Conservation (phyloP, 2,329 filamentous ascomycete species). For the Verticillium albo-atrum region DNA sequence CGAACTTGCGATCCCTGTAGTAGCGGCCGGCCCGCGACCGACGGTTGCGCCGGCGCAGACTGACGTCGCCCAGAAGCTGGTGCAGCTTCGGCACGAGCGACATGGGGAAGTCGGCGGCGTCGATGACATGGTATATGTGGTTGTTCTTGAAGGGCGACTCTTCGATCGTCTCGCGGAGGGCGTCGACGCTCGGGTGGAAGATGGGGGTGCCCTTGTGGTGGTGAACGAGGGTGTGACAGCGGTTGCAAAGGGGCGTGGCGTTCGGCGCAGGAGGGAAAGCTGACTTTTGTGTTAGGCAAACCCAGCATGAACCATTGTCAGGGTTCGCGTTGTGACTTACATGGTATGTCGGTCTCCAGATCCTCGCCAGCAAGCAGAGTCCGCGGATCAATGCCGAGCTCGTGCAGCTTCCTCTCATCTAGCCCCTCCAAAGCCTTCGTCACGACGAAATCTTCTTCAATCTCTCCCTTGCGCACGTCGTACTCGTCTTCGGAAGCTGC, state of each 20-base stretch:
- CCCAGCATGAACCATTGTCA: background rate
- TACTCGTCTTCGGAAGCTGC: constrained; percentile 26
- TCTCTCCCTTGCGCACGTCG: constrained; percentile 5
- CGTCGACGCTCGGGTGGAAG: constrained; percentile 73
- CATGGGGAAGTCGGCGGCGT: constrained; percentile 95
- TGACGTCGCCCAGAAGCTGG: constrained; percentile 63
- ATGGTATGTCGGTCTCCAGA: constrained; percentile 7
- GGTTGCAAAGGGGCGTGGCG: constrained; percentile 66
- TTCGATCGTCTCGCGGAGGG: constrained; percentile 76
- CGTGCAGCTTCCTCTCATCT: constrained; percentile 34
- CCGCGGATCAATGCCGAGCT: constrained; percentile 41
- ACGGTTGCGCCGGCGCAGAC: constrained; percentile 75
- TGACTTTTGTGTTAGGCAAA: background rate
- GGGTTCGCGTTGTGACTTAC: background rate
- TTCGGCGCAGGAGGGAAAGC: constrained; percentile 1
- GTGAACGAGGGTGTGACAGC: constrained; percentile 79
- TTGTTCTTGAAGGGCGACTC: constrained; percentile 89
- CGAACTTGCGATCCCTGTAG: constrained; percentile 62
- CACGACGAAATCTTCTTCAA: constrained; percentile 41
- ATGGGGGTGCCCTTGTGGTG: constrained; percentile 70
- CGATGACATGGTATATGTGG: constrained; percentile 91
- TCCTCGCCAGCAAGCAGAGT: constrained; percentile 27
- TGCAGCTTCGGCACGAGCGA: constrained; percentile 78
- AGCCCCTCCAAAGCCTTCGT: constrained; percentile 38
- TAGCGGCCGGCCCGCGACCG: constrained; percentile 66